These are phyloP conservation scores for Debaryomyces psychrophilus DNA, from an alignment of 1,139 yeast genomes.

Conservation along the genomic window DNA sequence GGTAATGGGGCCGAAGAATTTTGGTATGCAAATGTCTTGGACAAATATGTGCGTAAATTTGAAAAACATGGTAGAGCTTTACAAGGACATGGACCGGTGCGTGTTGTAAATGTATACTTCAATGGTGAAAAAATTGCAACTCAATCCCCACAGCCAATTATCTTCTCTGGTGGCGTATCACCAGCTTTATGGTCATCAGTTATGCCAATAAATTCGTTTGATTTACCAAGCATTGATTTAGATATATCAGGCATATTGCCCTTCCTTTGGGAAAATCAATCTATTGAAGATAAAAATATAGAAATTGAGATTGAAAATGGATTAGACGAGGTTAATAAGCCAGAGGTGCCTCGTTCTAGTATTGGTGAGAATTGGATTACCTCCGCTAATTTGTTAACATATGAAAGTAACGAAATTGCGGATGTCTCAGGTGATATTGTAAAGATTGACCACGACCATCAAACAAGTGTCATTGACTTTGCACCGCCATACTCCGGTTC, in stretches of 20 bases:
- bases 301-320: conserved; percentile 63
- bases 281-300: conserved; percentile 27
- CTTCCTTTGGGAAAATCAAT: conserved; percentile 50
- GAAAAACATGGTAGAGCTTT: conserved; percentile 36
- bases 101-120: conserved; percentile 55
- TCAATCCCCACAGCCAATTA: conserved; percentile 59
- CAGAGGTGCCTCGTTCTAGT: conserved; percentile 20
- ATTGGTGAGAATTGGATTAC: conserved; percentile 72
- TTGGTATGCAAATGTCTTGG: conserved; percentile 73
- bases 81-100: conserved; percentile 67
- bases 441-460: conserved; percentile 22
- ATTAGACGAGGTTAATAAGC: conserved; percentile 36
- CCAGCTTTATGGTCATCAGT: conserved; percentile 82
- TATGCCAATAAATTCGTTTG: conserved; percentile 73
- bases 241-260: conserved; percentile 74
- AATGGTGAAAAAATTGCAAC: conserved; percentile 53
- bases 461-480: conserved; percentile 22
- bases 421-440: conserved; percentile 43
- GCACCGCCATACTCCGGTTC: conserved; percentile 36
- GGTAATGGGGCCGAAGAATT: conserved; percentile 84
- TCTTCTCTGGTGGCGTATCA: conserved; percentile 78
- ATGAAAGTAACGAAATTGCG: conserved; percentile 52
- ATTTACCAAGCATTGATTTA: conserved; percentile 63
- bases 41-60: conserved; percentile 45
- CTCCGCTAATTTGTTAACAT: conserved; percentile 64